These are phyloP conservation scores for Backusella westeae DNA, from an alignment of 192 early-diverging fungal genomes.

Conservation along the genomic window DNA sequence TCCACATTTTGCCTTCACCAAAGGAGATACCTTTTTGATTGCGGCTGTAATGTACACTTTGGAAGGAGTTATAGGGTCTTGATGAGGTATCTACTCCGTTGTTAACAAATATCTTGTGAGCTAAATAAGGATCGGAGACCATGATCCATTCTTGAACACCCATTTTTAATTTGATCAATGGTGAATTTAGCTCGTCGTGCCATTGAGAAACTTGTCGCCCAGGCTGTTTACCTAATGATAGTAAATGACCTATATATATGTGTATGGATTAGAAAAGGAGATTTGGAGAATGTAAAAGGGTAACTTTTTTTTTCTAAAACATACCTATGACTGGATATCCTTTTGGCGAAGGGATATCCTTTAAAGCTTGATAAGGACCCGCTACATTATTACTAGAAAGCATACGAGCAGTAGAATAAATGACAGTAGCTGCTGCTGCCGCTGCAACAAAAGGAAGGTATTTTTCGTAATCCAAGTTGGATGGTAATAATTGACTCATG, in stretches of 20 bases:
- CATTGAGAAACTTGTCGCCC: not conserved
- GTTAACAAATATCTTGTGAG: constrained; percentile 10
- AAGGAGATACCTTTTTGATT: not conserved
- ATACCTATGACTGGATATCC: not conserved
- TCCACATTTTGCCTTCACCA: not conserved
- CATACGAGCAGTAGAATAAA: not conserved
- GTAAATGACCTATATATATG: not conserved
- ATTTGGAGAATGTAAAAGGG: not conserved
- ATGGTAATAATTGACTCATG: not conserved
- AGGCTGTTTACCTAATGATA: constrained; percentile 8
- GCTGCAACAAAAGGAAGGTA: not conserved
- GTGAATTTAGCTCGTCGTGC: not conserved
- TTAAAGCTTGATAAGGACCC: not conserved
- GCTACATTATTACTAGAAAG: not conserved
- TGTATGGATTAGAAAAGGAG: not conserved
- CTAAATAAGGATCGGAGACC: not conserved
- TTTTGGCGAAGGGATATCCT: not conserved
- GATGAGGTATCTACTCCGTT: not conserved
- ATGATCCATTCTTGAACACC: constrained; percentile 14
- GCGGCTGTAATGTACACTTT: not conserved
- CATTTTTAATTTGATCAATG: not conserved
- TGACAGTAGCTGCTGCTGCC: not conserved
- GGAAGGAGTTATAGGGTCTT: not conserved
- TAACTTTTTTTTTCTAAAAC: not conserved
- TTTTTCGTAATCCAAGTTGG: not conserved